phyloP scores from a whole-genome alignment of 2,329 filamentous ascomycete genomes.

The Trichoderma polysporum region DNA sequence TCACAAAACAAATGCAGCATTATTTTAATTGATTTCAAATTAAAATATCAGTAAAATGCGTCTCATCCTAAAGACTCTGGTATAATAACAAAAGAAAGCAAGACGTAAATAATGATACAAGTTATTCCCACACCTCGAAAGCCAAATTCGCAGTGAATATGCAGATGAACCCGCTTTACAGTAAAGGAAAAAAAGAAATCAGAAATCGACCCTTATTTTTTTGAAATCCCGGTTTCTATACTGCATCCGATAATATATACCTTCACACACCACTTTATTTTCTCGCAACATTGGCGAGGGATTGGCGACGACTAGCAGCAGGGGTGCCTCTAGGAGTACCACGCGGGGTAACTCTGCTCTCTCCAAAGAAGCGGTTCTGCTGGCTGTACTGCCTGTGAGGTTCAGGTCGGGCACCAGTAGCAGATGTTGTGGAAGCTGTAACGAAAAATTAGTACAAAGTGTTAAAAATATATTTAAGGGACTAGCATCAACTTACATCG shows the following conservation, averaged over 20 bases:
- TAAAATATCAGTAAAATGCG: not conserved
- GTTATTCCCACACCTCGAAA: not conserved
- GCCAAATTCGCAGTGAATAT: not conserved
- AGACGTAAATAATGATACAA: not conserved
- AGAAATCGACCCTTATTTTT: not conserved
- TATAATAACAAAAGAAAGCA: not conserved
- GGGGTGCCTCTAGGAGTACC: constrained; percentile 40
- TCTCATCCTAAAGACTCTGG: not conserved
- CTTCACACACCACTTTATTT: not conserved
- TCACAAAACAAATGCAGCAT: too few relatives aligned
- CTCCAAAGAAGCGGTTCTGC: constrained; percentile 43
- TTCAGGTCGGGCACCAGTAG: constrained; percentile 23
- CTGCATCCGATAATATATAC: not conserved
- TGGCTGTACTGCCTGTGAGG: constrained; percentile 37
- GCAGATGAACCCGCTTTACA: not conserved
- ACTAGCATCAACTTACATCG: constrained; percentile 30
- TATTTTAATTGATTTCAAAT: not conserved
- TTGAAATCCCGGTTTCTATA: not conserved
- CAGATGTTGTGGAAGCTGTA: constrained; percentile 29
- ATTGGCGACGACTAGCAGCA: constrained; percentile 36
- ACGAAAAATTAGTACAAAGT: not conserved
- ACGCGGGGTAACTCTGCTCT: constrained; percentile 41
- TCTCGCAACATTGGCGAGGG: constrained; percentile 24
- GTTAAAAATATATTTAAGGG: not conserved
- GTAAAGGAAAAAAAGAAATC: not conserved